A percentile compares a stretch with the other conserved stretches of the same genome.
These are phyloP conservation scores for Naganishia liquefaciens DNA, from an alignment of 1,284 basidiomycete species.

Conservation along the genomic window DNA sequence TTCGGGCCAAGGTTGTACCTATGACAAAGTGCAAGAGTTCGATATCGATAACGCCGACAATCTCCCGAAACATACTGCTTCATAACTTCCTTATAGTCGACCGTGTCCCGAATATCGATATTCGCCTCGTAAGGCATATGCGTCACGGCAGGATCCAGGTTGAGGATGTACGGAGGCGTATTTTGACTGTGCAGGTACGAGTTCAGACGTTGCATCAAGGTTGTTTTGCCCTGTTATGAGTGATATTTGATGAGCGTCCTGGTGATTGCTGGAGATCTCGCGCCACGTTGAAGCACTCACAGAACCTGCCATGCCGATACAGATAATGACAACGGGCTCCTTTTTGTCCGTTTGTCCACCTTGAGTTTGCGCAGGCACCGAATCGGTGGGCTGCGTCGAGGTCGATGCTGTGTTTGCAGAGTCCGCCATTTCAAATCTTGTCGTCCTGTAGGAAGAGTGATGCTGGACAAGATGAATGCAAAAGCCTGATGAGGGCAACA, in stretches of 20 bases:
- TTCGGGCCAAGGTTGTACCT: constrained; percentile 98
- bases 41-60: not conserved
- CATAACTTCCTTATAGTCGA: constrained; percentile 98
- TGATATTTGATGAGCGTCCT: not conserved
- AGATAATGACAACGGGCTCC: constrained; percentile 78
- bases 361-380: constrained; percentile 1
- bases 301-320: constrained; percentile 62
- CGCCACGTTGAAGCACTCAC: constrained; percentile 38
- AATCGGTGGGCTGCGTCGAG: not conserved
- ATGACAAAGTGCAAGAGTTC: constrained; percentile 34
- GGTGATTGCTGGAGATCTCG: not conserved
- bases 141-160: constrained; percentile 94
- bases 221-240: constrained; percentile 80
- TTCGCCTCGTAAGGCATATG: constrained; percentile 91
- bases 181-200: constrained; percentile 69
- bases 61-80: constrained; percentile 71
- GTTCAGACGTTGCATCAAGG: constrained; percentile 90
- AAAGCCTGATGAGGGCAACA: not conserved
- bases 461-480: too few species aligned
- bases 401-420: not conserved
- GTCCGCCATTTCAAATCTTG: constrained; percentile 4
- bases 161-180: constrained; percentile 87
- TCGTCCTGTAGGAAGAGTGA: not conserved
- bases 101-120: constrained; percentile 96
- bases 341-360: constrained; percentile 41